These are phyloP conservation scores for Coemansia erecta DNA, from an alignment of 192 early-diverging fungal genomes.

Conservation along the genomic window DNA sequence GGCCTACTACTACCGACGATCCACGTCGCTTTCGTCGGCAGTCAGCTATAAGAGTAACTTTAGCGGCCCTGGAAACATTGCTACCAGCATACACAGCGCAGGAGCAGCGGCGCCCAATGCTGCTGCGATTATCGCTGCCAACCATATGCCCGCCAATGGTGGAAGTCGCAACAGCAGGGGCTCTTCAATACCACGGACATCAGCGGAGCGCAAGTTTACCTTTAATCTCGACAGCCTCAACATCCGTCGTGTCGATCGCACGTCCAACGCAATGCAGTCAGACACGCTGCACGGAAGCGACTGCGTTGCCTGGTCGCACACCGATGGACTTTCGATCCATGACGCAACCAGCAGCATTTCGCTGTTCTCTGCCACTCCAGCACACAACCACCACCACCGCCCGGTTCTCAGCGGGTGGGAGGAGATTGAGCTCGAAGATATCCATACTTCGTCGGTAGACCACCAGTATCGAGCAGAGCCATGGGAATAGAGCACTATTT, in stretches of 20 bases:
- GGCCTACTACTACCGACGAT: constrained; percentile 7
- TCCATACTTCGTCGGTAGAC: not conserved
- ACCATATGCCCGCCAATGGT: not conserved
- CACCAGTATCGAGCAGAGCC: not conserved
- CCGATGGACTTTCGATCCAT: constrained; percentile 26
- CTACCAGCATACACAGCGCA: no score
- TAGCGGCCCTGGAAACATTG: not conserved
- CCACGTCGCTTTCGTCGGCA: constrained; percentile 13
- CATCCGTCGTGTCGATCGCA: constrained; percentile 26
- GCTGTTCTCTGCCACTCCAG: constrained; percentile 13
- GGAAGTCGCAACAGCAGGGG: not conserved
- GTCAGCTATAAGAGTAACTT: constrained; percentile 1
- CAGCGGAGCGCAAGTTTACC: constrained; percentile 4
- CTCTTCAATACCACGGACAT: no score
- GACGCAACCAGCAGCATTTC: constrained; percentile 23
- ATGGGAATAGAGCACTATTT: not conserved
- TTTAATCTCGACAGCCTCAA: constrained; percentile 35
- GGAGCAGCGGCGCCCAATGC: not conserved
- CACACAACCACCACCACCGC: constrained; percentile 8
- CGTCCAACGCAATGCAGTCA: constrained; percentile 44
- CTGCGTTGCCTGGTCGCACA: constrained; percentile 41
- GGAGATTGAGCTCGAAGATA: constrained; percentile 35
- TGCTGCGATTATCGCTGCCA: not conserved
- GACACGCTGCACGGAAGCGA: constrained; percentile 36
- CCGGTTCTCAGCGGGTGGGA: constrained; percentile 45